These are phyloP conservation scores for Trametes gibbosa DNA, from an alignment of 768 basidiomycete genomes.

Conservation along the genomic window DNA sequence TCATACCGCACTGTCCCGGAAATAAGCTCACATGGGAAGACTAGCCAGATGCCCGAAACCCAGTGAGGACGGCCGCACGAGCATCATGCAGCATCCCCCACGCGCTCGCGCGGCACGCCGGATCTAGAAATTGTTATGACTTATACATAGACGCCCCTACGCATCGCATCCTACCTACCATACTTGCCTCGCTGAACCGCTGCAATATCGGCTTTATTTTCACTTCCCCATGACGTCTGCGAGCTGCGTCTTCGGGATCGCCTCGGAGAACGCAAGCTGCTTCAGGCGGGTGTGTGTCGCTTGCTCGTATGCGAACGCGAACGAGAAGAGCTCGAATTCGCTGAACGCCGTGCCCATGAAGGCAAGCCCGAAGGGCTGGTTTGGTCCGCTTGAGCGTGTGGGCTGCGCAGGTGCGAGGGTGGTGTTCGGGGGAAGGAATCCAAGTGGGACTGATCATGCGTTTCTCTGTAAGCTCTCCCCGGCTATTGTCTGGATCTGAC, in stretches of 20 bases:
- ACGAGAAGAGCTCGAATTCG: conserved; percentile 54
- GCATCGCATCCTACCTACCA: too few species aligned
- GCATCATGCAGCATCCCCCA: too few species aligned
- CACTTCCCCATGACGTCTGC: conserved; percentile 25
- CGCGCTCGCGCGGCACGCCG: too few species aligned
- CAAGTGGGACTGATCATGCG: conserved; percentile 49
- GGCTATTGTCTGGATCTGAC: conserved; percentile 16
- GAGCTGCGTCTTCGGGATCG: conserved; percentile 33
- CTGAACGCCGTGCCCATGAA: conserved; percentile 63
- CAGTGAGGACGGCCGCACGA: too few species aligned
- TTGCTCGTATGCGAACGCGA: conserved; percentile 62
- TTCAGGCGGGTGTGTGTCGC: conserved; percentile 32
- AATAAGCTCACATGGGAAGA: too few species aligned
- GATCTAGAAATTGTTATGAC: too few species aligned
- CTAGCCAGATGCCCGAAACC: too few species aligned
- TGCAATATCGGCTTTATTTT: neutral
- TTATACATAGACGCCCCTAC: neutral
- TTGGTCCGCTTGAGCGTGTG: conserved; percentile 9
- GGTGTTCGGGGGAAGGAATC: conserved; percentile 52
- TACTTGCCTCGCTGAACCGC: too few species aligned
- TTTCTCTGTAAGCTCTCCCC: neutral
- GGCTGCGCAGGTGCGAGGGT: conserved; percentile 33
- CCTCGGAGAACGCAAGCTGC: conserved; percentile 29
- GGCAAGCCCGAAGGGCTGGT: conserved; percentile 47
- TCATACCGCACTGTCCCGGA: too few species aligned